Base-by-base conservation (phyloP, 345 rosid species). In the Moricandia moricandioides region DNA sequence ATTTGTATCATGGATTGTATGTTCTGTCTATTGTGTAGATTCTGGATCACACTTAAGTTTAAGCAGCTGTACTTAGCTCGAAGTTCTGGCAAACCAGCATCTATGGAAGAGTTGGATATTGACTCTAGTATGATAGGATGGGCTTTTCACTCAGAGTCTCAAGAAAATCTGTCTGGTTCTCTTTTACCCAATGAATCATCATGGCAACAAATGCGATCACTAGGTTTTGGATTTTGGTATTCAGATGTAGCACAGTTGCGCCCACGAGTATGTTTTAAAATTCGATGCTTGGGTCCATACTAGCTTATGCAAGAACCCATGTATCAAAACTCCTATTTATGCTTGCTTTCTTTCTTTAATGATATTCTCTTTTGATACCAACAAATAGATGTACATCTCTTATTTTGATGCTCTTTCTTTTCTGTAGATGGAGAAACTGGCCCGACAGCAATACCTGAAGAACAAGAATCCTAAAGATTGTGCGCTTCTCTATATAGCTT, bases 131-230 rank as follows among this genome's bases (percentile, higher is more conserved):
- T 82, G 79, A 85, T 89, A 72, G 86, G 79, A 71, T 93, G 97
- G 96, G 97, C 96, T 70, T 93, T 88, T 84, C 98, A 91, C 75
- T 93, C 97, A 71, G 98, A 89, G 69, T 91, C 91, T 79, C 96
- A 87, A 80, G 98, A 93, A 82, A 83, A 76, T 77, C 80, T 93
- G 72, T 77, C 88, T 70, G 74, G 62, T 67, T 83, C 88, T 72
- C 67, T 88, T 80, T 86, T 93, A 54, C 85, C 93, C 31, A 82
- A 73, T 81, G 97, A 91, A 73, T 84, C 96, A 74, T 81, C 93
- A 29, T 93, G 98, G 98, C 84, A 83, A 78, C 96, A 88, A 85
- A 87, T 91, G 89, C 89, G 82, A 65, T 77, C 83, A 59, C 81
- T 89, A 82, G 98, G 97, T 45, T 84, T 88, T 83, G 98, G 98